Evolutionary conservation across 192 early-diverging fungal species (phyloP).

Genomic region (Coemansia furcata): DNA sequence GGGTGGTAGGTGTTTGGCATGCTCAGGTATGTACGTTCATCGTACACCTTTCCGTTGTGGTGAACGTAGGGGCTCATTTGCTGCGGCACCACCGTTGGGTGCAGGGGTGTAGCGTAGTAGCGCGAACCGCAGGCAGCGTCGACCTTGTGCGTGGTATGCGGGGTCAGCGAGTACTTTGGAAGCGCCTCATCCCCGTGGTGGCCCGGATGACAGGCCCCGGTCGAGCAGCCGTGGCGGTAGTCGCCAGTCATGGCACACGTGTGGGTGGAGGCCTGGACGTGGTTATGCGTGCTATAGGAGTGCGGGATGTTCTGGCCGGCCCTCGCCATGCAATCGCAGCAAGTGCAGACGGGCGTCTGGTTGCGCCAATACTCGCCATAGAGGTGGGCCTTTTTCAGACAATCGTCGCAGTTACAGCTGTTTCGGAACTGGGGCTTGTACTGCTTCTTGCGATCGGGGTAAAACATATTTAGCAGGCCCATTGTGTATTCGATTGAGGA

Average conservation of each 20-base stretch:
- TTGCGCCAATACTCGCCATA: constrained; percentile 45
- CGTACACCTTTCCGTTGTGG: constrained; percentile 10
- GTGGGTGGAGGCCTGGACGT: constrained; percentile 30
- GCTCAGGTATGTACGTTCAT: constrained; percentile 27
- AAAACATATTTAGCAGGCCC: constrained; percentile 36
- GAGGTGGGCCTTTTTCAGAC: constrained; percentile 11
- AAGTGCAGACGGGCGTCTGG: constrained; percentile 42
- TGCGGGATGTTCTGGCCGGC: constrained; percentile 42
- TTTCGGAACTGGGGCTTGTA: constrained; percentile 36
- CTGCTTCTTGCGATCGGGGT: constrained; percentile 32
- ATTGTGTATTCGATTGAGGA: too few species aligned
- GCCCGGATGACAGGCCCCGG: not conserved
- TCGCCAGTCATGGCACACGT: constrained; percentile 35
- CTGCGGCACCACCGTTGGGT: not conserved
- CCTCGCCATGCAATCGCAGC: constrained; percentile 50
- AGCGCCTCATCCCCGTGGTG: constrained; percentile 13
- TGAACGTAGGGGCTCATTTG: not conserved
- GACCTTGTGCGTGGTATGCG: constrained; percentile 44
- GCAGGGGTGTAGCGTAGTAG: constrained; percentile 38
- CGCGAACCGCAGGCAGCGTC: constrained; percentile 22
- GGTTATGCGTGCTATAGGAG: constrained; percentile 30
- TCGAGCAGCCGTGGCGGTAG: constrained; percentile 4
- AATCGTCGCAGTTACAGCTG: constrained; percentile 42
- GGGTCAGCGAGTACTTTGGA: constrained; percentile 50
- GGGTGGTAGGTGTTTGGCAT: constrained; percentile 30